A percentile compares a stretch with the other conserved stretches of the same genome.
These are phyloP conservation scores for Sugiyamaella sp. DNA, from an alignment of 1,139 yeast genomes.

Conservation along the genomic window DNA sequence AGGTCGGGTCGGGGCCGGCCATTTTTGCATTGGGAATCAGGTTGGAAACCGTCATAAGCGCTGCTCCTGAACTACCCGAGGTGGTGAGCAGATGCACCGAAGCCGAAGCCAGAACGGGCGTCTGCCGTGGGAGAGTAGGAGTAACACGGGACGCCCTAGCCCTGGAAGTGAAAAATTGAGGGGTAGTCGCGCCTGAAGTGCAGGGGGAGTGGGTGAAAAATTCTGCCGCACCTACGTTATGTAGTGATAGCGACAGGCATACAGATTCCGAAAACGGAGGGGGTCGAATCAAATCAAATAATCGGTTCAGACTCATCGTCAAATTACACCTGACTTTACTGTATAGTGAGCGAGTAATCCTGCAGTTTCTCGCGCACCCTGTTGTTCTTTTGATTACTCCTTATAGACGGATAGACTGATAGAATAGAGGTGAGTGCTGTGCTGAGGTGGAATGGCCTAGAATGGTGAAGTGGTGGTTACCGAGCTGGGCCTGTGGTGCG, in stretches of 20 bases:
- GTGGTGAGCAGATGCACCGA: neutral
- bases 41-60: too few species aligned
- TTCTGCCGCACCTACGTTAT: neutral
- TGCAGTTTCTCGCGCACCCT: neutral
- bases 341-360: neutral
- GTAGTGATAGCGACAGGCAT: neutral
- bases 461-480: neutral
- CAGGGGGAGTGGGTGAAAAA: neutral
- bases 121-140: neutral
- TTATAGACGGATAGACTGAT: neutral
- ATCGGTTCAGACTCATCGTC: neutral
- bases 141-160: constrained; percentile 4
- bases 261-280: neutral
- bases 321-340: neutral
- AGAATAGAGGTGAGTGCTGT: neutral
- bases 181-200: constrained; percentile 3
- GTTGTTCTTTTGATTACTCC: neutral
- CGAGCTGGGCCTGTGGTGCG: neutral
- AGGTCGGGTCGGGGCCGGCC: too few species aligned
- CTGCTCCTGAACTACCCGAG: neutral
- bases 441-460: neutral
- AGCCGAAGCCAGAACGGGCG: constrained; percentile 3
- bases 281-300: constrained; percentile 1
- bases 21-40: too few species aligned
- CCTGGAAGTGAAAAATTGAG: constrained; percentile 11